Evolutionary conservation across 108 stramenopile species (phyloP).

Genomic region (Nitzschia sp.): DNA sequence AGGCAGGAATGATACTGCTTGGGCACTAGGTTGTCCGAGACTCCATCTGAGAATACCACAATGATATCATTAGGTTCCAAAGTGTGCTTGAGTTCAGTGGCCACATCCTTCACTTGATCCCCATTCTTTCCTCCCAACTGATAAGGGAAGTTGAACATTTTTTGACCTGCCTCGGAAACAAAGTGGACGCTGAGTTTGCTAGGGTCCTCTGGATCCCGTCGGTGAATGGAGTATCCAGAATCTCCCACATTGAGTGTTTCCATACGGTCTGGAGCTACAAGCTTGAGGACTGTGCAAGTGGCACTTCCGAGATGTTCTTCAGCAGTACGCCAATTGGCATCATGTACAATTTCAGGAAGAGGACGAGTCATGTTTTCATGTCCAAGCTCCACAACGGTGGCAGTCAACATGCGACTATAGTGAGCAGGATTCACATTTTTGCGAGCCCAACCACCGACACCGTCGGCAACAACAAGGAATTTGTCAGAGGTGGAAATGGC

Average conservation of each 20-base stretch:
- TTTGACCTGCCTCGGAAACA: slow-evolving; percentile 30
- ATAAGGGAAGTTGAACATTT: slow-evolving; percentile 36
- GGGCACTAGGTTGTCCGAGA: slow-evolving; percentile 29
- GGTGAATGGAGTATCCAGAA: slow-evolving; percentile 32
- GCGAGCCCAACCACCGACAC: slow-evolving; percentile 35
- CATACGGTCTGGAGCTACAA: background rate
- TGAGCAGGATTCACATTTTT: slow-evolving; percentile 28
- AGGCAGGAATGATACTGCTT: slow-evolving; percentile 25
- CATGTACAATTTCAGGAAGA: slow-evolving; percentile 12
- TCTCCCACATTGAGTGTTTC: slow-evolving; percentile 33
- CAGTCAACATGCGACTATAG: slow-evolving; percentile 20
- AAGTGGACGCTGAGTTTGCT: slow-evolving; percentile 17
- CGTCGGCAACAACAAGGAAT: slow-evolving; percentile 34
- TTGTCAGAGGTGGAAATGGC: slow-evolving; percentile 24
- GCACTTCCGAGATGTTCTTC: slow-evolving; percentile 28
- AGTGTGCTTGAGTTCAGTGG: slow-evolving; percentile 3
- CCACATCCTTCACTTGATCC: slow-evolving; percentile 20
- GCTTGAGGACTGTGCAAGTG: slow-evolving; percentile 24
- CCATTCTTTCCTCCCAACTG: slow-evolving; percentile 33
- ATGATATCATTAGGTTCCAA: slow-evolving; percentile 22
- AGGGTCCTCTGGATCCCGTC: background rate
- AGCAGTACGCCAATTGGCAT: slow-evolving; percentile 24
- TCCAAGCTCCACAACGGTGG: slow-evolving; percentile 1
- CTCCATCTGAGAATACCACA: slow-evolving; percentile 32
- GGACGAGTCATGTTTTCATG: background rate